Conservation (phyloP, 2,329 filamentous ascomycete genomes). For the Trichophyton rubrum region DNA sequence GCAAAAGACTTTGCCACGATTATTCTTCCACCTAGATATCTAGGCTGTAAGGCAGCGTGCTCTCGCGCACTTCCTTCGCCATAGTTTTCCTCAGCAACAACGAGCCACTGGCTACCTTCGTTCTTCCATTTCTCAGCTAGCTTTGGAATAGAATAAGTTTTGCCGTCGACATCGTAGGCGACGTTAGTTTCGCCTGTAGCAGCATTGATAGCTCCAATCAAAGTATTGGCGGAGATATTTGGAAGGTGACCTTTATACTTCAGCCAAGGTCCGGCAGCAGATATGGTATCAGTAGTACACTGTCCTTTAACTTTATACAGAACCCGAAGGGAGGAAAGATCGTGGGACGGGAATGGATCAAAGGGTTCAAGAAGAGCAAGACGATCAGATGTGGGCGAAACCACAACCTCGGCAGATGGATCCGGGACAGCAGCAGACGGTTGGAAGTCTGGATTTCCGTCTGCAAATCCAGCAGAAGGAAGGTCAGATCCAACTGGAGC, state of each 20-base stretch:
- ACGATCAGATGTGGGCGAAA: slow-evolving; percentile 77
- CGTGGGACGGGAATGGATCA: slow-evolving; percentile 60
- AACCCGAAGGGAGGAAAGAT: slow-evolving; percentile 67
- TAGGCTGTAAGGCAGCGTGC: slow-evolving; percentile 77
- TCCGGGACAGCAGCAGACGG: slow-evolving; percentile 62
- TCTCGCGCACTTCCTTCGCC: slow-evolving; percentile 82
- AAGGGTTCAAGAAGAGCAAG: slow-evolving; percentile 89
- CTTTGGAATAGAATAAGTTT: slow-evolving; percentile 66
- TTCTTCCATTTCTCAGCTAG: slow-evolving; percentile 74
- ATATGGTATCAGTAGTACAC: slow-evolving; percentile 98
- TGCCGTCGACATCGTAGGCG: slow-evolving; percentile 75
- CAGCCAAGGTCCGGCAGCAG: slow-evolving; percentile 88
- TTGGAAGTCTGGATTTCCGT: slow-evolving; percentile 61
- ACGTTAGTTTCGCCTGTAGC: slow-evolving; percentile 86
- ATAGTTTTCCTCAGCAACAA: slow-evolving; percentile 96
- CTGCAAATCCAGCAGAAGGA: slow-evolving; percentile 63
- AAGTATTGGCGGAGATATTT: slow-evolving; percentile 94
- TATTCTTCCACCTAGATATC: slow-evolving; percentile 76
- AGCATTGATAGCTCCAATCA: slow-evolving; percentile 88
- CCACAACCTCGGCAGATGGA: slow-evolving; percentile 56
- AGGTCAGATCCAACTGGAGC: slow-evolving; percentile 53
- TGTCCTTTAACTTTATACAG: slow-evolving; percentile 95
- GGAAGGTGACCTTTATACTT: slow-evolving; percentile 99
- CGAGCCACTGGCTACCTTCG: slow-evolving; percentile 67
- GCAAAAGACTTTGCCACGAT: slow-evolving; percentile 81